Conservation (phyloP, 805 yeast genomes). For the Myxozyma vanderwaltii region DNA sequence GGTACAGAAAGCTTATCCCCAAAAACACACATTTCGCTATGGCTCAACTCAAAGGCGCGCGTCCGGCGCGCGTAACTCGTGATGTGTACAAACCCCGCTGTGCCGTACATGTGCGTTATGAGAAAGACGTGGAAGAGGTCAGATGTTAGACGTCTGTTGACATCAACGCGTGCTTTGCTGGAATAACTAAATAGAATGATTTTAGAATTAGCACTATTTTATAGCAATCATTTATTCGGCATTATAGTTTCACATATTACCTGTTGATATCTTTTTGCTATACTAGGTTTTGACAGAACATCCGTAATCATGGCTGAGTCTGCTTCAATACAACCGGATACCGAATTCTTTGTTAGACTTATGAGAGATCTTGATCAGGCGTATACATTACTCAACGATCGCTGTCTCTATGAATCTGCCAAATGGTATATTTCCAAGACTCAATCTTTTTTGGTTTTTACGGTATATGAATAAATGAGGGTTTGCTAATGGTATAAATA, state of each 20-base stretch:
- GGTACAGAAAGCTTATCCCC: background rate
- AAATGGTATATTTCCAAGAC: conserved; percentile 57
- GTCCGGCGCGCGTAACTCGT: conserved; percentile 3
- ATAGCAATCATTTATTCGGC: no score
- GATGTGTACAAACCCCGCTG: background rate
- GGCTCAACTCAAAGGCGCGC: background rate
- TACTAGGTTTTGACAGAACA: no score
- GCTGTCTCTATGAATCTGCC: conserved; percentile 68
- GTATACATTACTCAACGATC: conserved; percentile 50
- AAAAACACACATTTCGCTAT: background rate
- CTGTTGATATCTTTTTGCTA: no score
- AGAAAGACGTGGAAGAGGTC: background rate
- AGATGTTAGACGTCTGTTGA: conserved; percentile 1
- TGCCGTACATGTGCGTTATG: background rate
- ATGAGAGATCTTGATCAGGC: conserved; percentile 46
- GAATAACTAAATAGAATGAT: no score
- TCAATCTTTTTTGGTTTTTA: background rate
- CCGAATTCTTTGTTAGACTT: conserved; percentile 1
- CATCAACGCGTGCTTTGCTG: background rate
- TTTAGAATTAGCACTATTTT: no score
- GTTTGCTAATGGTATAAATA: background rate
- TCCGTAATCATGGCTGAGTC: background rate
- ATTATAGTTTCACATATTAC: no score
- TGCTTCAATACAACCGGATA: conserved; percentile 1
- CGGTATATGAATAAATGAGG: background rate